A percentile compares a stretch with the other conserved stretches of the same genome.
Conservation (phyloP, 2,329 filamentous ascomycete species). For the Fusarium udum region DNA sequence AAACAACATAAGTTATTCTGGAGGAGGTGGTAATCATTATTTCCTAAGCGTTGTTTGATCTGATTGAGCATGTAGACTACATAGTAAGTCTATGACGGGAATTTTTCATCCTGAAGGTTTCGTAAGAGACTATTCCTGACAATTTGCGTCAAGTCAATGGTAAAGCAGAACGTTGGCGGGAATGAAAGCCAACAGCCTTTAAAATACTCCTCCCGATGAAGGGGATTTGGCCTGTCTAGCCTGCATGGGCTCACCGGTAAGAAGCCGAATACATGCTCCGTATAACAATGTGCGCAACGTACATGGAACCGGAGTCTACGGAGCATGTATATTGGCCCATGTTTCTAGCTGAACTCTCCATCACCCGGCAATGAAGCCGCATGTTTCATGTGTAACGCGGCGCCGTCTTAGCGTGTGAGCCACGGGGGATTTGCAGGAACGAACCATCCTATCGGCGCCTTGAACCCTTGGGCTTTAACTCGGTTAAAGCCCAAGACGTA, state of each 20-base stretch:
- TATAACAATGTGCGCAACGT: not conserved
- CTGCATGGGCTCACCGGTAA: not conserved
- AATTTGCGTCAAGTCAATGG: not conserved
- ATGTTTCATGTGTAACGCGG: constrained; percentile 38
- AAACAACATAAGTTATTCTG: not conserved
- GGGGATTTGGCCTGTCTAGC: not conserved
- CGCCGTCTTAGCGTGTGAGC: constrained; percentile 24
- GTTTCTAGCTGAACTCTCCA: constrained; percentile 3
- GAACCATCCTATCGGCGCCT: constrained; percentile 38
- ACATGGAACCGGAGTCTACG: not conserved
- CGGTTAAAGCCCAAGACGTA: not conserved
- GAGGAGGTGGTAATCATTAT: not conserved
- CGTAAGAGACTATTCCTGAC: not conserved
- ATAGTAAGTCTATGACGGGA: not conserved
- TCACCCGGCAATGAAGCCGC: constrained; percentile 24
- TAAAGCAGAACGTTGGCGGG: not conserved
- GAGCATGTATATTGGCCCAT: not conserved
- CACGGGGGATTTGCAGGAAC: constrained; percentile 30
- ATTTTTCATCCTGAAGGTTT: not conserved
- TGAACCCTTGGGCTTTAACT: constrained; percentile 19
- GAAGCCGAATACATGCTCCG: not conserved
- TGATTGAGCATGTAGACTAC: not conserved
- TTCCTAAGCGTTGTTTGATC: not conserved
- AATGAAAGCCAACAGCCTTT: not conserved
- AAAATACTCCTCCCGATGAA: not conserved